Percentiles rank a stretch among this genome's conserved stretches.
Evolutionary conservation across 139 green algal species (phyloP).

Genomic region (Chlamydomonas eustigma): DNA sequence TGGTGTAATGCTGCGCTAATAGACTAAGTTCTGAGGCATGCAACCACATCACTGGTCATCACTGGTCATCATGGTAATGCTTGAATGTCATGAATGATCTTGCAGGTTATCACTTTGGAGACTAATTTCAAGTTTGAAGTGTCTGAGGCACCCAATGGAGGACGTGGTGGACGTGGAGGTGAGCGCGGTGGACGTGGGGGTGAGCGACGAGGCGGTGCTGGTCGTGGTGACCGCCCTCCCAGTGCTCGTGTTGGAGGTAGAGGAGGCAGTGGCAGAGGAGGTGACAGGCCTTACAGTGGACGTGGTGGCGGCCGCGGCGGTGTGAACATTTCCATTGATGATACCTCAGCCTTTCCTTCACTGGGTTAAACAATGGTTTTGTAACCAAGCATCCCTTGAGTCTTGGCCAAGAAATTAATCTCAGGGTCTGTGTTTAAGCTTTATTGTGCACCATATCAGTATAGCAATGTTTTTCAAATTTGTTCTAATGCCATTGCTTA

Average conservation of each 20-base stretch:
- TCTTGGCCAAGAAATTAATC: too few species aligned
- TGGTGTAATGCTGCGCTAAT: too few species aligned
- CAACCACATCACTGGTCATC: too few species aligned
- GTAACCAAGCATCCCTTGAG: too few species aligned
- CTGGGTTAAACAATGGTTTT: neutral
- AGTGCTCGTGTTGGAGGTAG: slow-evolving; percentile 13
- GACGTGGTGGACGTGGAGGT: slow-evolving; percentile 22
- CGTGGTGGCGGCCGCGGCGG: neutral
- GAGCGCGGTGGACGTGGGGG: slow-evolving; percentile 15
- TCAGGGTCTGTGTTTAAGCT: too few species aligned
- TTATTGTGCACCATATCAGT: too few species aligned
- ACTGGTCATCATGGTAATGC: too few species aligned
- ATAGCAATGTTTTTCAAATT: too few species aligned
- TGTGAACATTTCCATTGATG: slow-evolving; percentile 3
- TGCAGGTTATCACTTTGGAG: slow-evolving; percentile 23
- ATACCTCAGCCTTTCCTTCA: slow-evolving; percentile 5
- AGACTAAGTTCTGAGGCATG: too few species aligned
- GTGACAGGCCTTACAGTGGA: slow-evolving; percentile 4
- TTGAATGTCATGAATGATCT: too few species aligned
- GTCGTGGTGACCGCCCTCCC: slow-evolving; percentile 11
- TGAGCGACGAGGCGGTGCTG: slow-evolving; percentile 4
- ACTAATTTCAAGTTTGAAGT: slow-evolving; percentile 34
- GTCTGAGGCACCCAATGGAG: slow-evolving; percentile 12
- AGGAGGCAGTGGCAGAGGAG: slow-evolving; percentile 6
- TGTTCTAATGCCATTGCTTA: too few species aligned